Evolutionary conservation across 2,329 filamentous ascomycete genomes (phyloP), one percentile per base, ranked within the genome.

Genomic region (Xylariaceae sp.): DNA sequence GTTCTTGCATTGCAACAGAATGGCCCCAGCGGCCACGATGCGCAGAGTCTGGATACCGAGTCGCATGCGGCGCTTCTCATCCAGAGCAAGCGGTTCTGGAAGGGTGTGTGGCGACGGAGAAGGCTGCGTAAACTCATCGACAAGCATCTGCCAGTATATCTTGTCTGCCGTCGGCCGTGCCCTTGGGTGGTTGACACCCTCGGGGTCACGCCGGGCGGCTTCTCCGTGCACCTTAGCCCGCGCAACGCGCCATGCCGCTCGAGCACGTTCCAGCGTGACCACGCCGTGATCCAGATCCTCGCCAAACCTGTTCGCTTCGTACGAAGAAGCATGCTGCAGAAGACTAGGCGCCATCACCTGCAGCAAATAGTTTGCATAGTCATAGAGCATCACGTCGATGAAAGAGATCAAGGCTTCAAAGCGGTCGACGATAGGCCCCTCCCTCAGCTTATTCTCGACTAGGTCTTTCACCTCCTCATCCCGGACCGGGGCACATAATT

Each of bases 311-410:
- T 81, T 81, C n/a, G 78, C 73, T 55, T 92, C 86, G 57, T 90
- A 90, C 12, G 78, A 72, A 1, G 79, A 67, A 2, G 84, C 79
- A 47, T 85, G 81, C 47, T 82, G 76, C 38, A 88, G 77, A 36
- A 92, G 71, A 5, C 77, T 76, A 0, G 84, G 83, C 2, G 83
- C 83, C 0, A 81, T 80, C 18, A 83, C 74, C 59, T 81, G 78
- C 34, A 92, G 67, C 52, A 89, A 71, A 55, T 87, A 90, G 57
- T 92, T 92, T 43, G 85, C 82, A 54, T 89, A 88, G 53, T 92
- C 86, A 42, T 87, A 78, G 16, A 85, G 76, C 65, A 90, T 81
- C 24, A 83, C 67, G 53, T 92, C 83, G 40, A 89, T 84, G 50
- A 87, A 83, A 19, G 79, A 76, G 38, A 88, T 75, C 2, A 92